phyloP scores from a whole-genome alignment of 2,329 filamentous ascomycete genomes.

The Aspergillus ochraceoroseus region DNA sequence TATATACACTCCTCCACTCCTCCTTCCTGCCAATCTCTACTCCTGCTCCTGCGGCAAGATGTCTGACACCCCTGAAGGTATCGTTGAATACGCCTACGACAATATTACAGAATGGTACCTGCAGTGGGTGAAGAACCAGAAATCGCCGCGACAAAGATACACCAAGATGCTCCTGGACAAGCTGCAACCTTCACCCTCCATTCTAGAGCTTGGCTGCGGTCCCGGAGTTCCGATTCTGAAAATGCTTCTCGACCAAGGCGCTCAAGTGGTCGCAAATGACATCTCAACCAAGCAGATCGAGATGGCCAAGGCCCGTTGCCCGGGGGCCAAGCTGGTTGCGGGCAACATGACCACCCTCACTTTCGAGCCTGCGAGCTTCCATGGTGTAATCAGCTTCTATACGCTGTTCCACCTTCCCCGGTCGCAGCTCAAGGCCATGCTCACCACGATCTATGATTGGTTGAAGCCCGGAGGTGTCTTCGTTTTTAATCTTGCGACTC shows the following conservation, averaged over 20 bases:
- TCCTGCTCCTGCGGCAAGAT: background rate
- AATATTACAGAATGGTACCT: conserved; percentile 15
- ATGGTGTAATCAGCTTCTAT: conserved; percentile 14
- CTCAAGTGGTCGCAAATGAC: conserved; percentile 11
- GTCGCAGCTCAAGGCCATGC: conserved; percentile 11
- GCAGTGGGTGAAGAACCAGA: conserved; percentile 12
- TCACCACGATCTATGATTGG: conserved; percentile 10
- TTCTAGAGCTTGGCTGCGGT: conserved; percentile 13
- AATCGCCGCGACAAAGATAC: conserved; percentile 14
- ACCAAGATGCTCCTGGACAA: conserved; percentile 13
- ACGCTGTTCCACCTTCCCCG: conserved; percentile 14
- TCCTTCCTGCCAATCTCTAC: too few relatives aligned
- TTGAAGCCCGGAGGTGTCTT: conserved; percentile 14
- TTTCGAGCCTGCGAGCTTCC: conserved; percentile 10
- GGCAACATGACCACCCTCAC: conserved; percentile 12
- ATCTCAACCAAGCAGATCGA: conserved; percentile 14
- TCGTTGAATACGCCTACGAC: conserved; percentile 11
- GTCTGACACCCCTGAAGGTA: conserved; percentile 7
- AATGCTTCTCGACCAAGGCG: conserved; percentile 14
- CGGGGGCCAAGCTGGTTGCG: conserved; percentile 6
- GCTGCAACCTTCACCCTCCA: conserved; percentile 11
- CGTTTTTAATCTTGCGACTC: conserved; percentile 11
- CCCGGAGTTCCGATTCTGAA: conserved; percentile 8
- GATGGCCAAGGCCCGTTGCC: conserved; percentile 12
- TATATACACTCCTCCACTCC: too few relatives aligned